These are phyloP conservation scores for Sphaerulina populicola DNA, from an alignment of 2,329 filamentous ascomycete species.

Conservation along the genomic window DNA sequence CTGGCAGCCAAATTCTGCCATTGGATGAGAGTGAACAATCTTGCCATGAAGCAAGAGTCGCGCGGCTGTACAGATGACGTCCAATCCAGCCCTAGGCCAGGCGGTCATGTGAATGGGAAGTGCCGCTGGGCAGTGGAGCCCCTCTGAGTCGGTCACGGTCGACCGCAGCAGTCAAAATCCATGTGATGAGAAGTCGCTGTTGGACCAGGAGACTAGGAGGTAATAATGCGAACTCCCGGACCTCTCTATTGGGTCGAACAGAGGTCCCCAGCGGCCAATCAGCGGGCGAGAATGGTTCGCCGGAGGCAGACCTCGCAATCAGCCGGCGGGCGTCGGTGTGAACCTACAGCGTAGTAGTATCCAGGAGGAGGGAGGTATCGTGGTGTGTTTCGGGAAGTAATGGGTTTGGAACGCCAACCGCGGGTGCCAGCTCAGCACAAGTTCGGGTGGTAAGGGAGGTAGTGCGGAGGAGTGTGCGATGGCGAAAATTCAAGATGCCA, in stretches of 20 bases:
- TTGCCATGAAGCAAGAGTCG: slow-evolving; percentile 5
- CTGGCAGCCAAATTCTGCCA: slow-evolving; percentile 19
- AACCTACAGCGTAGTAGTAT: no score
- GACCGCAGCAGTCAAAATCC: slow-evolving; percentile 15
- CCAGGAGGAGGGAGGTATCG: not conserved
- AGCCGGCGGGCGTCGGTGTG: not conserved
- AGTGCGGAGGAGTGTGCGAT: slow-evolving; percentile 1
- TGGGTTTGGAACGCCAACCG: no score
- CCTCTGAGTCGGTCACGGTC: slow-evolving; percentile 11
- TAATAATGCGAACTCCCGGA: slow-evolving; percentile 11
- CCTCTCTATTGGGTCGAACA: slow-evolving; percentile 12
- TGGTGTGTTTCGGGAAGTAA: not conserved
- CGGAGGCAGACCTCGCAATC: slow-evolving; percentile 4
- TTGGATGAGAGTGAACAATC: slow-evolving; percentile 18
- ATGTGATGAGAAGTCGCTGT: slow-evolving; percentile 18
- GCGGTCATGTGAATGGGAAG: slow-evolving; percentile 18
- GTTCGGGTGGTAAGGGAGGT: not conserved
- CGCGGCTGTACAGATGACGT: slow-evolving; percentile 15
- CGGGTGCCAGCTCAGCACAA: no score
- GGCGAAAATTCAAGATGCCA: not conserved
- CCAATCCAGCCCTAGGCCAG: slow-evolving; percentile 4
- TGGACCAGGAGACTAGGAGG: slow-evolving; percentile 4
- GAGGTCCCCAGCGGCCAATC: slow-evolving; percentile 11
- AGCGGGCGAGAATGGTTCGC: slow-evolving; percentile 2
- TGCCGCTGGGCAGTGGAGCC: slow-evolving; percentile 15